These are phyloP conservation scores for Cryptosporidium parvum DNA, from an alignment of 169 alveolate species.

Conservation along the genomic window DNA sequence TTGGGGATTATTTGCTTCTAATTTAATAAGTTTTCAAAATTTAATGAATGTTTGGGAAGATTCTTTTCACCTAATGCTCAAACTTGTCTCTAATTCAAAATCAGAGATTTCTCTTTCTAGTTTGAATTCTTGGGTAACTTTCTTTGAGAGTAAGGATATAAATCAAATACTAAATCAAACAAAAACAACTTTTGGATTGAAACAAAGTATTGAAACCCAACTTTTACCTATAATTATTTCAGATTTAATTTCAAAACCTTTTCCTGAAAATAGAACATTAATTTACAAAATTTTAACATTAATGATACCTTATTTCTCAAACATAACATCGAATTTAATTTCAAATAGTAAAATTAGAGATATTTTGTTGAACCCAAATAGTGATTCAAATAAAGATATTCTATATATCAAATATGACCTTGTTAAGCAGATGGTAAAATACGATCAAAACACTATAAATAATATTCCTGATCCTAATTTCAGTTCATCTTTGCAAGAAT, in stretches of 20 bases:
- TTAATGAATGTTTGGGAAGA: constrained; percentile 33
- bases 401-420: constrained; percentile 46
- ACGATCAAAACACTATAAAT: background rate
- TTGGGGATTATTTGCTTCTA: constrained; percentile 52
- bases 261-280: constrained; percentile 64
- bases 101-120: constrained; percentile 57
- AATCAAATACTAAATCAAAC: constrained; percentile 13
- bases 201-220: constrained; percentile 32
- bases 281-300: constrained; percentile 27
- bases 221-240: constrained; percentile 29
- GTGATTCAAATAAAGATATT: constrained; percentile 53
- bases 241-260: constrained; percentile 35
- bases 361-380: constrained; percentile 39
- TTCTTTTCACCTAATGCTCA: constrained; percentile 10
- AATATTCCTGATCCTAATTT: constrained; percentile 29
- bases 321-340: constrained; percentile 25
- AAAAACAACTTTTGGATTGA: constrained; percentile 11
- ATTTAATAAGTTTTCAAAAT: constrained; percentile 18
- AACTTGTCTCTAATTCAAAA: constrained; percentile 39
- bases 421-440: constrained; percentile 49
- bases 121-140: constrained; percentile 50
- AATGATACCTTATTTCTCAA: constrained; percentile 48
- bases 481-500: constrained; percentile 23
- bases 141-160: constrained; percentile 49
- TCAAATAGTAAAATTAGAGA: constrained; percentile 22